phyloP scores from a whole-genome alignment of 345 rosid genomes.

The Gossypium bickii region DNA sequence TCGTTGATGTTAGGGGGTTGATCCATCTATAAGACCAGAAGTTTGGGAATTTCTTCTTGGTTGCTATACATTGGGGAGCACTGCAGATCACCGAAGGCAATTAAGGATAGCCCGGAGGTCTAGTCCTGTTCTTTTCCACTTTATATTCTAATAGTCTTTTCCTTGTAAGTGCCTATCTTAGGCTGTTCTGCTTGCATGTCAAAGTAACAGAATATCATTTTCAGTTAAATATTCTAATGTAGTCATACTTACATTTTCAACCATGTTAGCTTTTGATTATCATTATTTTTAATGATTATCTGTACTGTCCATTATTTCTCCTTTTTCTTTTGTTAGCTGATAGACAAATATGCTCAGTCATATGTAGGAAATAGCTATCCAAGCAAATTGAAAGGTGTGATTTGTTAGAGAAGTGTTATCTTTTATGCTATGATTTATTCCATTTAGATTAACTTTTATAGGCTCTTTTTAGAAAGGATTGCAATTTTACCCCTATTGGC shows the following conservation, averaged over 20 bases:
- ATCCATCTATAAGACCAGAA: constrained; percentile 84
- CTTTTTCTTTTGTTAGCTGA: background rate
- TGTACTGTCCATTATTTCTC: background rate
- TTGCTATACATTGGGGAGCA: constrained; percentile 70
- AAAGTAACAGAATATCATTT: constrained; percentile 6
- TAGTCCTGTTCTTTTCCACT: constrained; percentile 16
- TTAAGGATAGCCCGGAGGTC: constrained; percentile 79
- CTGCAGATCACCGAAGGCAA: constrained; percentile 65
- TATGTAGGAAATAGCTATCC: background rate
- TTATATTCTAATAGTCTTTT: background rate
- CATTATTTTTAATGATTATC: background rate
- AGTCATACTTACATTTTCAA: background rate
- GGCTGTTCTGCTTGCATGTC: constrained; percentile 10
- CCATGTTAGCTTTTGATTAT: background rate
- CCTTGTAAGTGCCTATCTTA: constrained; percentile 5
- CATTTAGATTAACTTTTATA: background rate
- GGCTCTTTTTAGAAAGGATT: background rate
- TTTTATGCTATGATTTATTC: constrained; percentile 1
- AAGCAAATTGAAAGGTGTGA: background rate
- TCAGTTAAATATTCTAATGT: constrained; percentile 2
- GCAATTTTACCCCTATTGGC: background rate
- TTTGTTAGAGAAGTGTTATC: background rate
- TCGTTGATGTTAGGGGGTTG: constrained; percentile 56
- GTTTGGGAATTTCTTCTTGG: constrained; percentile 98
- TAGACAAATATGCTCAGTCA: background rate